A percentile compares a stretch with the other conserved stretches of the same genome.
phyloP scores from a whole-genome alignment of 495 filamentous ascomycete genomes.

The Durotheca rogersii region DNA sequence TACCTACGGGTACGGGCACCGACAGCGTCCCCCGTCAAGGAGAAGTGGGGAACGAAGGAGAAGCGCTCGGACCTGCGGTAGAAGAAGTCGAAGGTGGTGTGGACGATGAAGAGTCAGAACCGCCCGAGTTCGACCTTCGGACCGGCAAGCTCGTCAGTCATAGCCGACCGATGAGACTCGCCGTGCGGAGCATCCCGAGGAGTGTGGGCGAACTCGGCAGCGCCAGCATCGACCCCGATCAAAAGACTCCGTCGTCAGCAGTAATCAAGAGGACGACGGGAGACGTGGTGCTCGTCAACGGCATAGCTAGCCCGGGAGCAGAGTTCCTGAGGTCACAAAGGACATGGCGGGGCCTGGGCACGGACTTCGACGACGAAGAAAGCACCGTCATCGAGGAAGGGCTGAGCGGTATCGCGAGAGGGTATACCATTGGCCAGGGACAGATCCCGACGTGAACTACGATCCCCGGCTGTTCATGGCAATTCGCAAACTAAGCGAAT shows the following conservation, averaged over 20 bases:
- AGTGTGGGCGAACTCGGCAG: constrained; percentile 10
- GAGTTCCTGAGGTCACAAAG: constrained; percentile 79
- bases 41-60: neutral
- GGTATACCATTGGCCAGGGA: constrained; percentile 74
- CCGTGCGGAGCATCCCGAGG: constrained; percentile 36
- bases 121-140: constrained; percentile 89
- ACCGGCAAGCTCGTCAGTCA: constrained; percentile 84
- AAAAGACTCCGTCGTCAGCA: constrained; percentile 30
- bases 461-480: neutral
- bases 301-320: constrained; percentile 83
- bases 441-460: constrained; percentile 30
- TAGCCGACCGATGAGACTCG: constrained; percentile 70
- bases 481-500: no score
- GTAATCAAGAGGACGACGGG: constrained; percentile 32
- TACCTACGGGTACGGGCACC: neutral
- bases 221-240: constrained; percentile 28
- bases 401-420: constrained; percentile 83
- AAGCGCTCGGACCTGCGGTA: constrained; percentile 12
- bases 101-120: constrained; percentile 53
- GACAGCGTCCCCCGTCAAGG: constrained; percentile 17
- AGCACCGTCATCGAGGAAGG: constrained; percentile 73
- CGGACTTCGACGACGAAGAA: constrained; percentile 72
- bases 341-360: constrained; percentile 91
- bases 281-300: constrained; percentile 74
- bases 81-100: constrained; percentile 38